Conservation (phyloP, 192 early-diverging fungal genomes). For the Chytriomyces sp. region DNA sequence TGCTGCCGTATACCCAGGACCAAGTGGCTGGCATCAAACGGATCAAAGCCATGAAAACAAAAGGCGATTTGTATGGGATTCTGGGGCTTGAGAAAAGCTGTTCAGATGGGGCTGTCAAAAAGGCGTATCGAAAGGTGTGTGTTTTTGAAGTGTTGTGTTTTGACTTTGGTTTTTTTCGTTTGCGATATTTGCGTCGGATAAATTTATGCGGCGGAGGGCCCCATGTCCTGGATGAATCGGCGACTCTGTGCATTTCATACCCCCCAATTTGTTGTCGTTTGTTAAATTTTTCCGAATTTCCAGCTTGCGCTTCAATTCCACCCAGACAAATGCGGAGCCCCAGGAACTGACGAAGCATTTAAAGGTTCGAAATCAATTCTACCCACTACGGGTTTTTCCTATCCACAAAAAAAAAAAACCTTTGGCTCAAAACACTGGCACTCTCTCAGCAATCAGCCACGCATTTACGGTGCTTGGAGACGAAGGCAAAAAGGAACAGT, state of each 20-base stretch:
- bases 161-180: too few relatives aligned
- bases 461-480: constrained; percentile 90
- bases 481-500: constrained; percentile 79
- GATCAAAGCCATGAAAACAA: constrained; percentile 71
- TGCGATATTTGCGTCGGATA: too few relatives aligned
- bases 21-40: constrained; percentile 78
- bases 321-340: constrained; percentile 94
- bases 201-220: too few relatives aligned
- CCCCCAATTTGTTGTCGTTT: too few relatives aligned
- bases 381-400: not conserved
- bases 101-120: constrained; percentile 84
- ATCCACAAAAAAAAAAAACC: not conserved
- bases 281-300: not conserved
- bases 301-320: constrained; percentile 91
- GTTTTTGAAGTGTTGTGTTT: too few relatives aligned
- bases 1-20: constrained; percentile 74
- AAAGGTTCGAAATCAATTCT: constrained; percentile 66
- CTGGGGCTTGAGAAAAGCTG: constrained; percentile 78
- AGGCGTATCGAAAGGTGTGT: constrained; percentile 88
- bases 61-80: constrained; percentile 82
- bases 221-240: too few relatives aligned
- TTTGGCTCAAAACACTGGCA: not conserved
- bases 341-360: constrained; percentile 95
- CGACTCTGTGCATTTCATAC: too few relatives aligned
- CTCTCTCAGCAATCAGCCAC: constrained; percentile 77